Percentiles rank a stretch among this genome's conserved stretches.
phyloP scores from a whole-genome alignment of 164 flowering plant genomes.

The Aristolochia fimbriata region DNA sequence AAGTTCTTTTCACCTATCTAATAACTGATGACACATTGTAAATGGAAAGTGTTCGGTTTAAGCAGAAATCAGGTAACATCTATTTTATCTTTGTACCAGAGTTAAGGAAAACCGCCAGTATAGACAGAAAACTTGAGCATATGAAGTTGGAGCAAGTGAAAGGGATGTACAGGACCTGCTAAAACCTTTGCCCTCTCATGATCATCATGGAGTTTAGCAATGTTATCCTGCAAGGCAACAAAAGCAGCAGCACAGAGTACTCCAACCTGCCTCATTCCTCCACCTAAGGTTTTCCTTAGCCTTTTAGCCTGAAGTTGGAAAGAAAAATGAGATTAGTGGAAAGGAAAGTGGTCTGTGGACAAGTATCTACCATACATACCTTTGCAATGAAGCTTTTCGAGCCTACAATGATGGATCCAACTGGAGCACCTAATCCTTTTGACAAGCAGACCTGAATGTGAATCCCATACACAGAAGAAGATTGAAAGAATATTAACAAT shows the following conservation, averaged over 20 bases:
- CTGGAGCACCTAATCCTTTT: constrained; percentile 94
- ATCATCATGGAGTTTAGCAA: constrained; percentile 60
- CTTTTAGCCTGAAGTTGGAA: constrained; percentile 45
- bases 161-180: constrained; percentile 39
- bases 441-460: constrained; percentile 67
- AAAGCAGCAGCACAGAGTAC: constrained; percentile 76
- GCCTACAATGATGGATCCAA: constrained; percentile 86
- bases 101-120: neutral
- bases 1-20: too few relatives aligned
- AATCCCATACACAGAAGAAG: neutral
- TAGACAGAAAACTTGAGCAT: neutral
- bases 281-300: constrained; percentile 85
- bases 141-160: neutral
- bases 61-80: neutral
- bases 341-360: neutral
- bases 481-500: neutral
- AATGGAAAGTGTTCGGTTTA: neutral
- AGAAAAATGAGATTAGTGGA: neutral
- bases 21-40: neutral
- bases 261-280: constrained; percentile 93
- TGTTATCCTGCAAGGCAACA: constrained; percentile 67
- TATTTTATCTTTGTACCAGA: too few relatives aligned
- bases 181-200: constrained; percentile 72
- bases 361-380: constrained; percentile 26
- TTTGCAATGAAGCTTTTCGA: constrained; percentile 63